Conservation (phyloP, 2,329 filamentous ascomycete species). For the Trichoderma sp. region DNA sequence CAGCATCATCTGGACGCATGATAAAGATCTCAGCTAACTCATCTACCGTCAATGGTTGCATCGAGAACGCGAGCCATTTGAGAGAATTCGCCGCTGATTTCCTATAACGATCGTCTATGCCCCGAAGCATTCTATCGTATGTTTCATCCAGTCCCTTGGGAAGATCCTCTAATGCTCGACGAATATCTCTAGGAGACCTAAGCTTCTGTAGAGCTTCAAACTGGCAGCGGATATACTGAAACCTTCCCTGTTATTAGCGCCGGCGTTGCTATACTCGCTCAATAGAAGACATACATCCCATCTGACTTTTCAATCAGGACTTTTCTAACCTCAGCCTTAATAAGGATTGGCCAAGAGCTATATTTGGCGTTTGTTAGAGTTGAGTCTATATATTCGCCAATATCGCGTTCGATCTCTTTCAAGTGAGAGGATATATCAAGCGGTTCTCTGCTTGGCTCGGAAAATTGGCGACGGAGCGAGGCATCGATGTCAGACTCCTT, state of each 20-base stretch:
- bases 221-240: slow-evolving; percentile 12
- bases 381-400: background rate
- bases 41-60: background rate
- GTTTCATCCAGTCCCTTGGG: slow-evolving; percentile 17
- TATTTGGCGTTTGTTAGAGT: background rate
- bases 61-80: slow-evolving; percentile 17
- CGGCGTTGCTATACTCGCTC: background rate
- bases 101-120: background rate
- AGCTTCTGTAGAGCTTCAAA: background rate
- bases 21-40: slow-evolving; percentile 16
- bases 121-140: slow-evolving; percentile 14
- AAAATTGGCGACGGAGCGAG: background rate
- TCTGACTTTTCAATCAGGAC: slow-evolving; percentile 12
- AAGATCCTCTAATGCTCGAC: background rate
- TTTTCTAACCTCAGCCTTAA: background rate
- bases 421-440: background rate
- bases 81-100: background rate
- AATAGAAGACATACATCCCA: slow-evolving; percentile 6
- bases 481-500: background rate
- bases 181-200: background rate
- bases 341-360: background rate
- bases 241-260: background rate
- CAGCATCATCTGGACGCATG: background rate
- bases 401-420: background rate
- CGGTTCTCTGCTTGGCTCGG: background rate